These are phyloP conservation scores for Sugiyamaella paludigena DNA, from an alignment of 1,139 yeast species.

Conservation along the genomic window DNA sequence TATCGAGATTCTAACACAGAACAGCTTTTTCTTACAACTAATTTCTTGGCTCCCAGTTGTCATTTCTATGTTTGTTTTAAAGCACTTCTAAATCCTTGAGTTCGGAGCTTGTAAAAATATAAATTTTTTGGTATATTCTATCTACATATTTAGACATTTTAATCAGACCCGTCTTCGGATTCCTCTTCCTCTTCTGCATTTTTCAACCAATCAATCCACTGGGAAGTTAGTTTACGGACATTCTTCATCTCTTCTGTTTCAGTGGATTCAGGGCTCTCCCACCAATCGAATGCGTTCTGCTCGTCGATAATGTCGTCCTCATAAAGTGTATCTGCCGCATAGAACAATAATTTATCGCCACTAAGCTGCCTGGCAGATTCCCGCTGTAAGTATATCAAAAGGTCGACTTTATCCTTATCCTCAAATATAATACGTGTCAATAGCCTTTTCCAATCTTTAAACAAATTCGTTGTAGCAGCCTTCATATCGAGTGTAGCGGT, in stretches of 20 bases:
- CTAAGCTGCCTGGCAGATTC: conserved; percentile 42
- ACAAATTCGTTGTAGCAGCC: conserved; percentile 72
- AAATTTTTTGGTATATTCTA: no score
- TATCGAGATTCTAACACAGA: no score
- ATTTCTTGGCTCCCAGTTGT: no score
- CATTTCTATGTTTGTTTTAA: no score
- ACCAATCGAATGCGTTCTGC: conserved; percentile 77
- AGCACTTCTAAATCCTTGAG: no score
- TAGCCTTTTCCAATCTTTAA: conserved; percentile 76
- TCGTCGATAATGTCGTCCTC: conserved; percentile 81
- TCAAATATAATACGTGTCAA: conserved; percentile 68
- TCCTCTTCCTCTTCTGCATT: conserved; percentile 82
- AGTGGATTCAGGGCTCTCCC: conserved; percentile 52
- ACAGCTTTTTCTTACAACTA: no score
- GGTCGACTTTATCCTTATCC: conserved; percentile 69
- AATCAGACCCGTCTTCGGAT: conserved; percentile 39
- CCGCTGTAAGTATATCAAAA: conserved; percentile 58
- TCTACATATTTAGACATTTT: background rate
- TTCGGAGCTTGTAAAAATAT: no score
- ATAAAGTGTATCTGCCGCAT: conserved; percentile 66
- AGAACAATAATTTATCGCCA: conserved; percentile 55
- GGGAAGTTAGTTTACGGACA: conserved; percentile 58
- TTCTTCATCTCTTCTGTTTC: conserved; percentile 45
- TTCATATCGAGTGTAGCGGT: conserved; percentile 74
- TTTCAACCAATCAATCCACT: conserved; percentile 83